Evolutionary conservation across 2,329 filamentous ascomycete genomes (phyloP), one percentile per base, ranked within the genome.

Genomic region (Xylaria polymorpha): DNA sequence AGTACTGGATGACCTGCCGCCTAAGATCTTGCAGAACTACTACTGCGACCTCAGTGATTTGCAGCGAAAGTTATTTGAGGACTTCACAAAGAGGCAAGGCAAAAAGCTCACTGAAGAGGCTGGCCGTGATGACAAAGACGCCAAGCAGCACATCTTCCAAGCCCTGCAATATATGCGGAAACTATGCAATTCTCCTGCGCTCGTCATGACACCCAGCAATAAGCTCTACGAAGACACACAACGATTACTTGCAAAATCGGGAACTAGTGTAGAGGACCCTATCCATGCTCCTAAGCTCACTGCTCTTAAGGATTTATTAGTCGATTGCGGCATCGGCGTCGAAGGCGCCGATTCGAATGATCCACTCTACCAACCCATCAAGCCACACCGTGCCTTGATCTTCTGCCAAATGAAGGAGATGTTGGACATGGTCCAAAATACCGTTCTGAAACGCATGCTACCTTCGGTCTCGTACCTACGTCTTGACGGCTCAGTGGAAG

Each of bases 401-500:
- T 99, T 99, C 85, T 99, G 96, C 77, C 96, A 99, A 80, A 98
- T 99, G 94, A 99, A 99, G 82, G 96, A 99, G 80, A 99, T 99
- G 97, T 87, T 99, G 29, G 96, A 99, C 80, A 98, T 99, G 89
- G 97, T 99, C 2, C 94, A 98, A 79, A 94, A 92, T 75, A 94
- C 95, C 67, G 96, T 99, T 0, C 83, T 99, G 46, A 94, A 93
- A 80, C 92, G 92, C 77, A 87, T 98, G 82, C 87, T 99, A n/a
- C 96, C 96, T 0, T 92, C 91, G 0, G 94, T 98, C 6, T 96
- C 97, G 44, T 98, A 92, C 78, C 88, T 98, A 67, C 92, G 97
- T n/a, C 88, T 99, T 41, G 97, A 99, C 76, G 96, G 96, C 39
- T 90, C 90, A 7, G 94, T 99, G 14, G 96, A 98, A 81, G 93